Conservation (phyloP, 768 basidiomycete species). For the Dendrothele bispora region DNA sequence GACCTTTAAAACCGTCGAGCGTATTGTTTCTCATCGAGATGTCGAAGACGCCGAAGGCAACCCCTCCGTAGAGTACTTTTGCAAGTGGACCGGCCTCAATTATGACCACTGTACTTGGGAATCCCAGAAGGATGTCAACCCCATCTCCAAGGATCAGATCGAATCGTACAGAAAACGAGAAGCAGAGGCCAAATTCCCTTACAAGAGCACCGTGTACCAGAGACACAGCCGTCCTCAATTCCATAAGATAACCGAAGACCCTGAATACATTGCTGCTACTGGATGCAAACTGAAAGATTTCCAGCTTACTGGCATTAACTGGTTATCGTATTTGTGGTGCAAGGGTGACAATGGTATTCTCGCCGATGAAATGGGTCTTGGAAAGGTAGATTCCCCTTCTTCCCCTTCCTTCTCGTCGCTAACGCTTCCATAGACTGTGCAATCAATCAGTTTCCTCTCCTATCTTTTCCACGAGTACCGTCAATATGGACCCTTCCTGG, state of each 20-base stretch:
- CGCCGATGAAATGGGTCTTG: conserved; percentile 99
- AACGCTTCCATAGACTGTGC: conserved; percentile 66
- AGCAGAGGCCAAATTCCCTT: conserved; percentile 79
- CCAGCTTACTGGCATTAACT: conserved; percentile 96
- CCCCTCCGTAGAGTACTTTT: conserved; percentile 74
- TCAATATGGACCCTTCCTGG: conserved; percentile 96
- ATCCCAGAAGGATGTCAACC: conserved; percentile 71
- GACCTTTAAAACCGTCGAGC: conserved; percentile 87
- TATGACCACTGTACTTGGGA: conserved; percentile 99
- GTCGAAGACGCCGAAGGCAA: conserved; percentile 41
- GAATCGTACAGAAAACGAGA: conserved; percentile 78
- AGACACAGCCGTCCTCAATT: conserved; percentile 74
- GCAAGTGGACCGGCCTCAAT: conserved; percentile 94
- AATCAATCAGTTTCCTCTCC: conserved; percentile 93
- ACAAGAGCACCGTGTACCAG: conserved; percentile 72
- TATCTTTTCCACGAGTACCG: conserved; percentile 91
- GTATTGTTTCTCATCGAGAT: conserved; percentile 81
- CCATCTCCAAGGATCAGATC: conserved; percentile 76
- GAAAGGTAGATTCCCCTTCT: conserved; percentile 58
- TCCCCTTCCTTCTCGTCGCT: conserved; percentile 11
- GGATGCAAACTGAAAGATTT: conserved; percentile 95
- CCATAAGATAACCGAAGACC: conserved; percentile 83
- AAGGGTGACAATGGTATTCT: conserved; percentile 95
- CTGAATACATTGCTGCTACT: conserved; percentile 74
- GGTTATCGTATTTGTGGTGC: conserved; percentile 97